Conservation (phyloP, 768 basidiomycete species). For the Mycena alexandri region DNA sequence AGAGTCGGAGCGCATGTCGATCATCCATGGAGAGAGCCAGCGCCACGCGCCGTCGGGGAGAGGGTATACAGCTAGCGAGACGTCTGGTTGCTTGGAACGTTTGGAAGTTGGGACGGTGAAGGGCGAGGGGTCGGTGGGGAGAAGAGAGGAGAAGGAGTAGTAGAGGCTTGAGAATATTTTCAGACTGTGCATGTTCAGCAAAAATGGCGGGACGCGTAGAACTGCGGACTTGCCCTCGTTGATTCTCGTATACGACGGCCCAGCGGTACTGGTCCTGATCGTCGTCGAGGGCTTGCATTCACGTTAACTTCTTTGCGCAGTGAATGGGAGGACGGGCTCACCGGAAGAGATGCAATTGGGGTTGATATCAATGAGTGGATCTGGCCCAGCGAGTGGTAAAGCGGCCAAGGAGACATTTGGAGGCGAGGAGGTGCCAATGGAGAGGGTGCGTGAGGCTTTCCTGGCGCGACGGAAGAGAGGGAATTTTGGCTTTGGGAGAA, state of each 20-base stretch:
- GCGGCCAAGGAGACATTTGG: constrained; percentile 29
- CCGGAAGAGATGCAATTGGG: constrained; percentile 4
- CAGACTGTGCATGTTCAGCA: constrained; percentile 50
- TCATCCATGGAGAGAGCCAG: constrained; percentile 90
- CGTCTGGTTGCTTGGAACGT: constrained; percentile 63
- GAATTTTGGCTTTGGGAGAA: constrained; percentile 26
- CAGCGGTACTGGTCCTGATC: constrained; percentile 74
- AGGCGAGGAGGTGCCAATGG: constrained; percentile 2
- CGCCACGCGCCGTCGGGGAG: constrained; percentile 86
- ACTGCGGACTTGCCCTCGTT: constrained; percentile 72
- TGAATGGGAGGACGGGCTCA: neutral
- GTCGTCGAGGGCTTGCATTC: constrained; percentile 41
- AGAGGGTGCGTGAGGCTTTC: neutral
- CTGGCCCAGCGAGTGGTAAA: constrained; percentile 25
- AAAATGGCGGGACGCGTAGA: neutral
- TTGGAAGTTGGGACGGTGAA: constrained; percentile 71
- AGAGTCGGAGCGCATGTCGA: constrained; percentile 85
- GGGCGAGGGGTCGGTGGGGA: constrained; percentile 79
- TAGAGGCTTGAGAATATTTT: constrained; percentile 80
- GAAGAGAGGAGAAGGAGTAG: constrained; percentile 77
- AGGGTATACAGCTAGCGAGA: constrained; percentile 73
- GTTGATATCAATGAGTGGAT: constrained; percentile 32
- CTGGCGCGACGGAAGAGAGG: constrained; percentile 7
- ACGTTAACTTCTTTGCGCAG: constrained; percentile 48
- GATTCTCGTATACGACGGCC: constrained; percentile 87